These are phyloP conservation scores for Tylopilus sp. DNA, from an alignment of 768 basidiomycete species.

Conservation along the genomic window DNA sequence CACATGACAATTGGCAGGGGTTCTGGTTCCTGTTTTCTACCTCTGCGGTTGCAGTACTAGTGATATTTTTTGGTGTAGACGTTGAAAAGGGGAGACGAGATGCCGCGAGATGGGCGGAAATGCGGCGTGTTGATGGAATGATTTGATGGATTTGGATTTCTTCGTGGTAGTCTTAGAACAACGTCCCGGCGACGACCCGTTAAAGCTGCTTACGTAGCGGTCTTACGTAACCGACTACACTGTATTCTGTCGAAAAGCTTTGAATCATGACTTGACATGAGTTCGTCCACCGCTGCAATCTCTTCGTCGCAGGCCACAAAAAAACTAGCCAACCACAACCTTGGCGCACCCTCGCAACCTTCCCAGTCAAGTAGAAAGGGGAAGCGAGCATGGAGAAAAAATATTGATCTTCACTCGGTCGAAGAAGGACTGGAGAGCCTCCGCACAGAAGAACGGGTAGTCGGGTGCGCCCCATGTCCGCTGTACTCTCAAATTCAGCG, in stretches of 20 bases:
- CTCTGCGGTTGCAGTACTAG: no score
- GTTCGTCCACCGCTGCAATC: background rate
- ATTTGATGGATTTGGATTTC: no score
- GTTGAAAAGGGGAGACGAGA: no score
- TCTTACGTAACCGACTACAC: slow-evolving; percentile 5
- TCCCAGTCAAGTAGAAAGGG: slow-evolving; percentile 78
- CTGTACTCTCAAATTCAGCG: accelerated
- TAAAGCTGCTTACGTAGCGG: no score
- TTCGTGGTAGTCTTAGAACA: no score
- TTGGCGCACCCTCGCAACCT: slow-evolving; percentile 30
- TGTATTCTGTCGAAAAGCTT: background rate
- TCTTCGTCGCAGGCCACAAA: slow-evolving; percentile 1
- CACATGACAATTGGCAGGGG: no score
- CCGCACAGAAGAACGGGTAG: slow-evolving; percentile 76
- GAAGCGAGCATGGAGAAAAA: slow-evolving; percentile 93
- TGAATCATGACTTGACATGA: slow-evolving; percentile 6
- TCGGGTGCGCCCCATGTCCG: slow-evolving; percentile 51
- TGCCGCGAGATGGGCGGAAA: no score
- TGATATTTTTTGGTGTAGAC: no score
- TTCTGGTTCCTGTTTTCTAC: no score
- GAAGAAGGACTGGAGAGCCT: slow-evolving; percentile 73
- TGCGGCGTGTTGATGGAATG: no score
- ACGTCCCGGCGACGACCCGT: no score
- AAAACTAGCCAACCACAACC: slow-evolving; percentile 12
- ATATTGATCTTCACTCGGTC: slow-evolving; percentile 79